These are phyloP conservation scores for Fusarium scirpi DNA, from an alignment of 2,329 filamentous ascomycete species.

Conservation along the genomic window DNA sequence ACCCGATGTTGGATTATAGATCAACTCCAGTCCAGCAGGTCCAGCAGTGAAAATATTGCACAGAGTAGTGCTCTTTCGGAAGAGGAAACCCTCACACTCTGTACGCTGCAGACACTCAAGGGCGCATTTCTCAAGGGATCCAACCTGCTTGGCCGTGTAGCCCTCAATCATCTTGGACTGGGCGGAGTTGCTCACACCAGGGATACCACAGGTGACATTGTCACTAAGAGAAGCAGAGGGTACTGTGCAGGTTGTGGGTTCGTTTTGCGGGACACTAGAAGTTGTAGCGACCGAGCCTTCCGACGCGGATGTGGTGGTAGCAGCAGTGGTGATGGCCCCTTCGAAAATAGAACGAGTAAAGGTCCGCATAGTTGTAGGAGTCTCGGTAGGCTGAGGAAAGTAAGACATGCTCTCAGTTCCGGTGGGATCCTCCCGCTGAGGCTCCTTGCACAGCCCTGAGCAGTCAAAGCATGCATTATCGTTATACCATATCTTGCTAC, in stretches of 20 bases:
- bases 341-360: constrained; percentile 12
- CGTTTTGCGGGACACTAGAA: background rate
- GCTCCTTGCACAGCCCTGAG: constrained; percentile 12
- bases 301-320: background rate
- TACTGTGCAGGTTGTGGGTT: constrained; percentile 19
- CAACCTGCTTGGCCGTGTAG: constrained; percentile 33
- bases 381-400: constrained; percentile 4
- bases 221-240: constrained; percentile 24
- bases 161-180: constrained; percentile 22
- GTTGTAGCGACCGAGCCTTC: constrained; percentile 3
- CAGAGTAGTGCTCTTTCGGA: constrained; percentile 18
- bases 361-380: constrained; percentile 23
- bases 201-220: constrained; percentile 32
- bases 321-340: background rate
- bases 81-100: constrained; percentile 34
- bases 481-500: constrained; percentile 14
- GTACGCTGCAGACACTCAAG: constrained; percentile 24
- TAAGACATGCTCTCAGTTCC: background rate
- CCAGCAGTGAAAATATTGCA: constrained; percentile 28
- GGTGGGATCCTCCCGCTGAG: background rate
- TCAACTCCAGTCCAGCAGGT: constrained; percentile 19
- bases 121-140: constrained; percentile 28
- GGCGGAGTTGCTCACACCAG: constrained; percentile 27
- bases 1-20: constrained; percentile 10
- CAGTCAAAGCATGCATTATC: constrained; percentile 36